Base-by-base conservation (phyloP, 2,329 filamentous ascomycete genomes). In the Fusarium illudens region DNA sequence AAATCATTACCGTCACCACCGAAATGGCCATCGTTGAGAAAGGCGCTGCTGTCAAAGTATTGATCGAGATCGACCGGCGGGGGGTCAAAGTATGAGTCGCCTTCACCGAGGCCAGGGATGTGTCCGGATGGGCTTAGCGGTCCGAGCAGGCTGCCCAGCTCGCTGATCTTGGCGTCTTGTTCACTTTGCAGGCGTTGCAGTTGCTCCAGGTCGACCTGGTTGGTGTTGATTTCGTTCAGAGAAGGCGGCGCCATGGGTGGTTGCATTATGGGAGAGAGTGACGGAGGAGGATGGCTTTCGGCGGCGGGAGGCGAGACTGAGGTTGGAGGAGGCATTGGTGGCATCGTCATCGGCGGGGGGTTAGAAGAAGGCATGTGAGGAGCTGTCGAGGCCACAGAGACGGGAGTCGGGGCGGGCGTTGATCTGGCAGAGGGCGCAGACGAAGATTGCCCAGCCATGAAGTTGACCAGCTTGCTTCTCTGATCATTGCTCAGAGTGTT, bases 121-220 rank as follows among this genome's bases (percentile, higher is more conserved):
- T 87, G 86, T 5, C 93, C 93, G 0, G 88, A 92, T 0, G 94
- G 94, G 73, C 90, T 94, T 12, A 97, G 84, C 0, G 94, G 94
- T 7, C 92, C 90, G 8, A 97, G 84, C 15, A 93, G 82, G 58
- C 88, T 89, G 53, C 89, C 89, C 10, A 97, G 83, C 60, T 92
- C 89, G 64, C 92, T 88, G 1, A 97, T 91, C 50, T 92, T 91
- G 49, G 86, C 86, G 63, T 91, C 89, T 73, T 97, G 94, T 62
- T 95, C 89, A 22, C 88, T 87, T 75, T 96, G 92, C 73, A 97
- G 83, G 42, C 90, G 90, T 66, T 92, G 88, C 3, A 98, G 84
- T 29, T 91, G 86, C 53, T 96, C 92, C 27, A 97, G 86, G 65
- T 97, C 92, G 13, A 90, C 84, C 64, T 91, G 86, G 5, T 91